Evolutionary conservation across 1,284 basidiomycete species (phyloP).

Genomic region (Inonotus obliquus): DNA sequence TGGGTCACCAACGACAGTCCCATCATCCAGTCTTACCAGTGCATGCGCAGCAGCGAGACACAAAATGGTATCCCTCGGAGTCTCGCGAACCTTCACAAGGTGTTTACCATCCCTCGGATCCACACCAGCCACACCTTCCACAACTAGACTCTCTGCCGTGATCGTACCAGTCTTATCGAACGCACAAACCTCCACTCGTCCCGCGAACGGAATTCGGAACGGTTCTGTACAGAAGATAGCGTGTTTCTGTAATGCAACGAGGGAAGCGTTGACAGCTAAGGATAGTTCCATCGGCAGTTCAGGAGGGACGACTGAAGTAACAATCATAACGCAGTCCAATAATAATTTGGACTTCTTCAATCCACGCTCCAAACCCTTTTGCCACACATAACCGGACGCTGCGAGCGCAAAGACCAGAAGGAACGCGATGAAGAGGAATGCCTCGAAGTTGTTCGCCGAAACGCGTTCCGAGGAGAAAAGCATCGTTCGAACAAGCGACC

Average conservation of each 20-base stretch:
- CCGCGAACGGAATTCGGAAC: slow-evolving; percentile 92
- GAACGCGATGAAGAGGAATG: slow-evolving; percentile 95
- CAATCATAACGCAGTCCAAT: slow-evolving; percentile 89
- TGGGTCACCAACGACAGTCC: slow-evolving; percentile 92
- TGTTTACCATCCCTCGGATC: slow-evolving; percentile 56
- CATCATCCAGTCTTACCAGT: slow-evolving; percentile 89
- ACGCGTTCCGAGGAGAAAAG: slow-evolving; percentile 95
- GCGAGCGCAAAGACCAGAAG: slow-evolving; percentile 93
- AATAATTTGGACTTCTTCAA: slow-evolving; percentile 91
- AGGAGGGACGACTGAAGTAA: slow-evolving; percentile 93
- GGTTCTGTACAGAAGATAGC: slow-evolving; percentile 96
- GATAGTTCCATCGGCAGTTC: slow-evolving; percentile 96
- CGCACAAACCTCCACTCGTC: slow-evolving; percentile 93
- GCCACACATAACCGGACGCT: slow-evolving; percentile 95
- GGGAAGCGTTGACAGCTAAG: slow-evolving; percentile 88
- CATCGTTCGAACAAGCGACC: slow-evolving; percentile 95
- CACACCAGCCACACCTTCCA: slow-evolving; percentile 87
- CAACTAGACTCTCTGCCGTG: slow-evolving; percentile 90
- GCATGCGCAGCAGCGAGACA: slow-evolving; percentile 95
- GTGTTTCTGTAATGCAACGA: slow-evolving; percentile 65
- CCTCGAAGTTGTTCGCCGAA: slow-evolving; percentile 90
- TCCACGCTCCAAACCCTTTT: slow-evolving; percentile 85
- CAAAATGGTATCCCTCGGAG: slow-evolving; percentile 74
- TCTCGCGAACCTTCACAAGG: slow-evolving; percentile 77
- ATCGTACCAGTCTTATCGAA: slow-evolving; percentile 99